Base-by-base conservation (phyloP, 148 eudicot genomes). In the Simmondsia chinensis region DNA sequence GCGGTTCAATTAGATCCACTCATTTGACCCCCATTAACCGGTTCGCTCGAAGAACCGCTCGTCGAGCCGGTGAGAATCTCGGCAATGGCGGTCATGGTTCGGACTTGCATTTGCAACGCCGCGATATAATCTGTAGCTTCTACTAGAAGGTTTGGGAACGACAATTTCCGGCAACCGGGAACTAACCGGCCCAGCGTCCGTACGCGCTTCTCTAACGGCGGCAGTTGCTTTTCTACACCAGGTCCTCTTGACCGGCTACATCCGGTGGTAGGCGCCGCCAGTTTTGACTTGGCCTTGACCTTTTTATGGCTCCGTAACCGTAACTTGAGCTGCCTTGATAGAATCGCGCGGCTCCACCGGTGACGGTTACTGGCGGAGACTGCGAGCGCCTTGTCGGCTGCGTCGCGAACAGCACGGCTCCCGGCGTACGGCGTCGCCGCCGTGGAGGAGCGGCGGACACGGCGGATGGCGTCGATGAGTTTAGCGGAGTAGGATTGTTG, bases 301-400 rank as follows among this genome's bases (percentile, higher is more conserved):
- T 68, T 76, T 42, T 64, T 70, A 46, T 68, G 75, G 30, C 37
- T 65, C 22, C 38, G 60, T 12, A 65, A 69, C 36, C 56, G 54
- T 7, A 69, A 26, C 15, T 72, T 70, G 28, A 75, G 71, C 9
- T 73, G 72, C 20, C 52, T 62, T 6, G 66, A 48, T 23, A 87
- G 75, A 19, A 87, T 76, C 9, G 96, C 84, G 7, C 87, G 65
- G 75, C 96, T 87, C 96, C 96, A 87, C 9, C 79, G 75, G 2
- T 73, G 70, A 0, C 73, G 76, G 4, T 93, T 93, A 24, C 57
- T 63, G 18, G 84, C 93, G 28, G 87, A 61, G n/a, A 59, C 57
- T 5, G 96, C 96, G 5, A 87, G 65, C 13, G 77, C 78, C 39
- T 78, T 52, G 33, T 87, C 82, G 10, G 96, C 96, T 3, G 87